Evolutionary conservation across 2,329 filamentous ascomycete species (phyloP).

Genomic region (Neofusicoccum parvum): DNA sequence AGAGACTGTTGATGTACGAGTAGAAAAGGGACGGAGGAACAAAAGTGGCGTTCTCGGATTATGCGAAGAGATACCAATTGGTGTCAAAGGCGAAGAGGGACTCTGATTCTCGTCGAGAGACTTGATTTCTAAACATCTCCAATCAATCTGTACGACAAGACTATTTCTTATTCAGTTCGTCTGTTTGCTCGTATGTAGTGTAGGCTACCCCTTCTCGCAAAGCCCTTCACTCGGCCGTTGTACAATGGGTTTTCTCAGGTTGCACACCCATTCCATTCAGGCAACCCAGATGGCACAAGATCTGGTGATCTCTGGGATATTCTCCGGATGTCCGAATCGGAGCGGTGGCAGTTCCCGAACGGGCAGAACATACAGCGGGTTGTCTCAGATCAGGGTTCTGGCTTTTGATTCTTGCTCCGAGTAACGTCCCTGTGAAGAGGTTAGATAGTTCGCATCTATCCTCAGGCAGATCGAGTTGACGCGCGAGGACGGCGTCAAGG

Average conservation of each 20-base stretch:
- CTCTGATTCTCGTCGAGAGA: not conserved
- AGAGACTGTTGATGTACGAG: not conserved
- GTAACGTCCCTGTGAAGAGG: too few relatives aligned
- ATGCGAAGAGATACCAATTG: conserved; percentile 14
- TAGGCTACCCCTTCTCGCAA: not conserved
- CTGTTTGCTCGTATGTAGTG: not conserved
- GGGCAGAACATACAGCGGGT: conserved; percentile 7
- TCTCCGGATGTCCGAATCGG: not conserved
- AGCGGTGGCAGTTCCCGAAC: not conserved
- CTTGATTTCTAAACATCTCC: not conserved
- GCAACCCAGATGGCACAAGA: not conserved
- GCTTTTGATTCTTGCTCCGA: not conserved
- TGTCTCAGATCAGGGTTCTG: not conserved
- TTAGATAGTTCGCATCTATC: too few relatives aligned
- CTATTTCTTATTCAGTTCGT: not conserved
- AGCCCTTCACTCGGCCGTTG: not conserved
- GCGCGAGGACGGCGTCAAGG: too few relatives aligned
- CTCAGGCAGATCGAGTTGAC: too few relatives aligned
- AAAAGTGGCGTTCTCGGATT: not conserved
- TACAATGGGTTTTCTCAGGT: not conserved
- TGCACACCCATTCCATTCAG: not conserved
- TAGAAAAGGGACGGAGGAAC: not conserved
- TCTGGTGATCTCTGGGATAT: conserved; percentile 10
- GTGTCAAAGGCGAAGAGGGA: not conserved
- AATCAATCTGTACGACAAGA: conserved; percentile 11